Evolutionary conservation across 1,284 basidiomycete species (phyloP).

Genomic region (Boletus calvinii): DNA sequence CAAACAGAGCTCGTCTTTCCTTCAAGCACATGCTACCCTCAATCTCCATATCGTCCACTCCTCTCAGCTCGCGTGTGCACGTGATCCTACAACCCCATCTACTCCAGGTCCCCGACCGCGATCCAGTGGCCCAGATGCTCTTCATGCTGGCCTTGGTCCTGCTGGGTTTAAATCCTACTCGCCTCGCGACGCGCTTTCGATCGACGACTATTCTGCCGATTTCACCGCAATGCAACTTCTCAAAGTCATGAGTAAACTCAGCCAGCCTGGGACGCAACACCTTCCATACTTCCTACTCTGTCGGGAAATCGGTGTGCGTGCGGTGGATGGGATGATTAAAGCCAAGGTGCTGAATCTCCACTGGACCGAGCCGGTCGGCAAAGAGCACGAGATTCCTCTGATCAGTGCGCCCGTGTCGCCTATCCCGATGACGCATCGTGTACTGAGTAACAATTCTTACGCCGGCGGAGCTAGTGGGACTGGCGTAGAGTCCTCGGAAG

Average conservation of each 20-base stretch:
- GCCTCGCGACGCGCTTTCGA: slow-evolving; percentile 32
- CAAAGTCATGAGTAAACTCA: slow-evolving; percentile 71
- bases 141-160: slow-evolving; percentile 54
- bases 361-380: slow-evolving; percentile 70
- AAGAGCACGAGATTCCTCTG: slow-evolving; percentile 25
- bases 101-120: slow-evolving; percentile 36
- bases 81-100: slow-evolving; percentile 35
- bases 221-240: slow-evolving; percentile 73
- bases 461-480: slow-evolving; percentile 36
- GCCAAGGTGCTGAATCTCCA: slow-evolving; percentile 71
- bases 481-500: slow-evolving; percentile 39
- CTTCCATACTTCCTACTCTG: slow-evolving; percentile 77
- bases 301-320: slow-evolving; percentile 71
- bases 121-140: slow-evolving; percentile 45
- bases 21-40: slow-evolving; percentile 71
- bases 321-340: slow-evolving; percentile 79
- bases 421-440: slow-evolving; percentile 26
- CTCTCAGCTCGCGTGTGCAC: slow-evolving; percentile 47
- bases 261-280: slow-evolving; percentile 56
- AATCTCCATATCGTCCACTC: slow-evolving; percentile 77
- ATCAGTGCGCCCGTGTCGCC: slow-evolving; percentile 30
- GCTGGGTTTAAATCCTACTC: slow-evolving; percentile 66
- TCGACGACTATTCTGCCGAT: slow-evolving; percentile 44
- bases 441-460: slow-evolving; percentile 32
- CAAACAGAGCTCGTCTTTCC: slow-evolving; percentile 71